phyloP scores from a whole-genome alignment of 768 basidiomycete genomes.

The Leccinum variicolor region DNA sequence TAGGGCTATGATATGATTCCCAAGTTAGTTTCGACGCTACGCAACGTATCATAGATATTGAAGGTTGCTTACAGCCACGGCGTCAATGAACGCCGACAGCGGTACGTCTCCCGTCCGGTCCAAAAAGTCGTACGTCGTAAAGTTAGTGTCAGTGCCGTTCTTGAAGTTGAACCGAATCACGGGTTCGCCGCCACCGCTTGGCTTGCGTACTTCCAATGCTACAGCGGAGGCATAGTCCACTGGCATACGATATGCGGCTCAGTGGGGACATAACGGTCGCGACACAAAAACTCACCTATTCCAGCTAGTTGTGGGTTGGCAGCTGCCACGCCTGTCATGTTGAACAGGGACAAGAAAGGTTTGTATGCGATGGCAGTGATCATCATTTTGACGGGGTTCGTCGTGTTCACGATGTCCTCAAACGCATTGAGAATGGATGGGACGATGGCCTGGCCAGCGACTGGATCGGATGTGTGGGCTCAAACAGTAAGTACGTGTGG shows the following conservation, averaged over 20 bases:
- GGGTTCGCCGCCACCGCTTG: slow-evolving; percentile 42
- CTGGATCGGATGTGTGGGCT: slow-evolving; percentile 30
- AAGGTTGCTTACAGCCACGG: slow-evolving; percentile 32
- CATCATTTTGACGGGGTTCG: slow-evolving; percentile 53
- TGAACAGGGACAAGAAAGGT: slow-evolving; percentile 74
- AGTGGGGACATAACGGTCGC: background rate
- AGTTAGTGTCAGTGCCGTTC: slow-evolving; percentile 52
- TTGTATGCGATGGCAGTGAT: slow-evolving; percentile 70
- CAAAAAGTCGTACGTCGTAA: slow-evolving; percentile 48
- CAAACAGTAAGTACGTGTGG: background rate
- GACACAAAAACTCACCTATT: slow-evolving; percentile 41
- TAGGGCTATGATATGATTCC: slow-evolving; percentile 36
- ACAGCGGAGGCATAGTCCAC: slow-evolving; percentile 61
- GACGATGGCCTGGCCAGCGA: slow-evolving; percentile 63
- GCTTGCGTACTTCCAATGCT: slow-evolving; percentile 57
- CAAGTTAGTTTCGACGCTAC: background rate
- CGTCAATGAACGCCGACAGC: slow-evolving; percentile 47
- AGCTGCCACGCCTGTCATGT: slow-evolving; percentile 61
- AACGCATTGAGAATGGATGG: slow-evolving; percentile 58
- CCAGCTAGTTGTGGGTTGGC: slow-evolving; percentile 52
- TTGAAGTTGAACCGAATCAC: slow-evolving; percentile 65
- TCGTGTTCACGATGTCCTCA: slow-evolving; percentile 44
- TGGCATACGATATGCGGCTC: slow-evolving; percentile 17
- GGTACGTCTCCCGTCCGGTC: slow-evolving; percentile 47
- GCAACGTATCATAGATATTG: background rate